These are phyloP conservation scores for Rhipidocladum racemiflorum DNA, from an alignment of 176 grass and related monocot genomes.

Conservation along the genomic window DNA sequence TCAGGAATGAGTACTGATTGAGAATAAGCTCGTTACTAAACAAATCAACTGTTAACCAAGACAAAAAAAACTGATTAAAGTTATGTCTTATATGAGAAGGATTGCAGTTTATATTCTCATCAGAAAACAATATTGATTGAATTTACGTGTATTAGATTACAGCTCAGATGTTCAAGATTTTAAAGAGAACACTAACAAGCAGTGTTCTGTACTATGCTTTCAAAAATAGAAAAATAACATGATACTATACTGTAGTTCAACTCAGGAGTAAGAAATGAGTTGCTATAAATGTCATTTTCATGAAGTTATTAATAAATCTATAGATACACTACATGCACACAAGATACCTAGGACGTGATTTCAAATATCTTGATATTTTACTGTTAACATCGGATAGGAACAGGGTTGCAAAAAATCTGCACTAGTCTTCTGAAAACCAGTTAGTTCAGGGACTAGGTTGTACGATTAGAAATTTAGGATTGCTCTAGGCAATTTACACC, in stretches of 20 bases:
- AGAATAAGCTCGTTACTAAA: neutral
- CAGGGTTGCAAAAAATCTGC: neutral
- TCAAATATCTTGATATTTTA: constrained; percentile 15
- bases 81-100: neutral
- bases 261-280: neutral
- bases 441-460: neutral
- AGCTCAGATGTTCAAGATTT: neutral
- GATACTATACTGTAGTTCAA: neutral
- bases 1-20: neutral
- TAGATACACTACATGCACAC: neutral
- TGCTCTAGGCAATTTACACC: neutral
- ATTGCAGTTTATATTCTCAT: neutral
- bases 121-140: neutral
- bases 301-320: neutral
- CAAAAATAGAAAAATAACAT: neutral
- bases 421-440: neutral
- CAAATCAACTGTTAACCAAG: neutral
- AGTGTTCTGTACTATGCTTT: neutral
- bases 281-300: constrained; percentile 1
- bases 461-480: neutral
- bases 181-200: neutral
- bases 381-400: constrained; percentile 4
- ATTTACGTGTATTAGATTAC: neutral
- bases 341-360: neutral
- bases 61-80: neutral